These are phyloP conservation scores for Carex myosuroides DNA, from an alignment of 176 grass and related monocot species.

Conservation along the genomic window DNA sequence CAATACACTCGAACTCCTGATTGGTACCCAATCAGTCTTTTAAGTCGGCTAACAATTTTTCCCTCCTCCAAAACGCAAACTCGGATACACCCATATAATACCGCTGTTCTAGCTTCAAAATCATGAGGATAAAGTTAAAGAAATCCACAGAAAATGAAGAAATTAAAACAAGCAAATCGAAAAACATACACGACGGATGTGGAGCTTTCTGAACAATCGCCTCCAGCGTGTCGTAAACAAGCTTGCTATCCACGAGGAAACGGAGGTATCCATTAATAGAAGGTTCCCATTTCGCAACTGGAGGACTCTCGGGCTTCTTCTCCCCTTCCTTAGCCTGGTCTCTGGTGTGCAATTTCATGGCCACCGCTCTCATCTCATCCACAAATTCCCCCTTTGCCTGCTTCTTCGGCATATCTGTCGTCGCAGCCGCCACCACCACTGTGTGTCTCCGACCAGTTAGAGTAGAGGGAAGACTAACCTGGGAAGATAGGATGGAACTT, in stretches of 20 bases:
- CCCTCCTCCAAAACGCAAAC: neutral
- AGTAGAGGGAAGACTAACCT: neutral
- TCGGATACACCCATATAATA: neutral
- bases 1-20: neutral
- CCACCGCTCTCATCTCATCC: conserved; percentile 86
- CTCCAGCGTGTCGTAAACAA: conserved; percentile 80
- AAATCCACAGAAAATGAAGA: neutral
- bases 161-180: neutral
- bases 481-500: neutral
- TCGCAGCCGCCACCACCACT: conserved; percentile 5
- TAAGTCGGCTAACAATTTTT: neutral
- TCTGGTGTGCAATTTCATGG: conserved; percentile 85
- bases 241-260: conserved; percentile 91
- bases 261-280: conserved; percentile 61
- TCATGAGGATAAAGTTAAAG: neutral
- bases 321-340: conserved; percentile 79
- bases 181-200: conserved; percentile 64
- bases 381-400: conserved; percentile 57
- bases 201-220: conserved; percentile 56
- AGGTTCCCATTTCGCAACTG: conserved; percentile 66
- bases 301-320: conserved; percentile 69
- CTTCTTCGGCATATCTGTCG: conserved; percentile 23
- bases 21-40: neutral
- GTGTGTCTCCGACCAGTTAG: conserved; percentile 4
- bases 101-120: neutral